A percentile compares a stretch with the other conserved stretches of the same genome.
These are phyloP conservation scores for Geranium brycei DNA, from an alignment of 345 rosid species.

Conservation along the genomic window DNA sequence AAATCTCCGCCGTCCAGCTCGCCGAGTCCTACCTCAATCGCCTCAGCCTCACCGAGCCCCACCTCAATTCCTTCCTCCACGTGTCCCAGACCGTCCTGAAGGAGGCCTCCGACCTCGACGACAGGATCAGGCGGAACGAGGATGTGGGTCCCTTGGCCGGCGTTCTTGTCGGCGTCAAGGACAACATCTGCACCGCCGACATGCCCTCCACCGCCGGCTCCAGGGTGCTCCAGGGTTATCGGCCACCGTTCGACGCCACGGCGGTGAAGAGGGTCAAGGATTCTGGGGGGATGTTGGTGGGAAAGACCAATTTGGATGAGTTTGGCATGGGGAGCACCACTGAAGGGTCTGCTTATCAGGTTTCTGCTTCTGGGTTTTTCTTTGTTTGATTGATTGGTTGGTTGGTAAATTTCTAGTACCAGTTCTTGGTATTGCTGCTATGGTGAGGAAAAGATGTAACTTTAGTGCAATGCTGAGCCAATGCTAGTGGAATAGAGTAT, in stretches of 20 bases:
- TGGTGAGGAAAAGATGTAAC: no score
- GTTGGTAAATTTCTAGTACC: background rate
- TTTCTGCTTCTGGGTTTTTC: conserved; percentile 7
- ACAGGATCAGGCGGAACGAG: conserved; percentile 35
- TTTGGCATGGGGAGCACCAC: conserved; percentile 94
- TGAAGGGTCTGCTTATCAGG: conserved; percentile 81
- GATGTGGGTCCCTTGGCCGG: conserved; percentile 71
- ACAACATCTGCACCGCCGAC: conserved; percentile 71
- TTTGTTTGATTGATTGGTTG: background rate
- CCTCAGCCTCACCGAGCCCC: conserved; percentile 58
- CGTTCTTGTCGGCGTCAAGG: conserved; percentile 66
- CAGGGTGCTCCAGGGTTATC: conserved; percentile 52
- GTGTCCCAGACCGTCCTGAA: conserved; percentile 38
- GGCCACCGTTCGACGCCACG: conserved; percentile 75
- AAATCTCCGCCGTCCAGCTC: conserved; percentile 44
- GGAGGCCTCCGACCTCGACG: conserved; percentile 45
- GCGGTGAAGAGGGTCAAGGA: conserved; percentile 55
- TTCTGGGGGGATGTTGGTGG: conserved; percentile 61
- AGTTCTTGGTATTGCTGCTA: background rate
- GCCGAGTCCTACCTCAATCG: conserved; percentile 64
- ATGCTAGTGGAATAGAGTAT: no score
- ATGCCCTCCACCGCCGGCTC: conserved; percentile 91
- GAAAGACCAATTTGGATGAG: conserved; percentile 89
- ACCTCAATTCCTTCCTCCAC: conserved; percentile 64
- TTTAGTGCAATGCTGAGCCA: no score